Percentiles rank a stretch among this genome's conserved stretches.
phyloP scores from a whole-genome alignment of 1,284 basidiomycete species.

The Anthracocystis panici-leucophaei region DNA sequence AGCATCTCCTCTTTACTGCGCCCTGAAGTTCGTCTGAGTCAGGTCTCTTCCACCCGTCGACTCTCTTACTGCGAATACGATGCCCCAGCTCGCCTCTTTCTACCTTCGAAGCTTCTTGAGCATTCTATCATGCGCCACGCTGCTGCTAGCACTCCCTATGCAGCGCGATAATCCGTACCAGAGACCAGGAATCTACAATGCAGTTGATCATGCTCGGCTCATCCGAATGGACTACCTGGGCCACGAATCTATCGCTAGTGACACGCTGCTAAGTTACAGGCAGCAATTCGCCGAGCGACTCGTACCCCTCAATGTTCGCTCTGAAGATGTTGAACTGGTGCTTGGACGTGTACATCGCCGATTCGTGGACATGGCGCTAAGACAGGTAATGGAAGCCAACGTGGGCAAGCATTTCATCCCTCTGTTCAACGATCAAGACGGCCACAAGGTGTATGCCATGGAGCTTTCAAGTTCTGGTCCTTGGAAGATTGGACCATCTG shows the following conservation, averaged over 20 bases:
- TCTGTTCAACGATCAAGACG: not conserved
- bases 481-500: not conserved
- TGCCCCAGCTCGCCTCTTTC: no score
- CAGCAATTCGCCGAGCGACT: not conserved
- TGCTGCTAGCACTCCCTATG: no score
- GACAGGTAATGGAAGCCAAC: not conserved
- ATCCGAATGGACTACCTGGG: no score
- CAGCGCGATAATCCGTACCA: no score
- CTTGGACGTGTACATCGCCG: not conserved
- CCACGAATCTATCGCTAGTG: not conserved
- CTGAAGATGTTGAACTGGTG: not conserved
- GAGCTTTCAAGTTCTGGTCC: not conserved
- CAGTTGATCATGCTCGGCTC: no score
- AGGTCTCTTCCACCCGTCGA: no score
- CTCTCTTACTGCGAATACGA: no score
- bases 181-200: not conserved
- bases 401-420: not conserved
- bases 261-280: not conserved
- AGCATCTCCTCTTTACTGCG: no score
- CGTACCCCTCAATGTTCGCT: not conserved
- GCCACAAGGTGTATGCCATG: constrained; percentile 4
- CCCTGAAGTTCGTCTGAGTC: no score
- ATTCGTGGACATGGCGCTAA: not conserved
- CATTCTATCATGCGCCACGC: no score
- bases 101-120: no score